These are phyloP conservation scores for Eurotiales sp. DNA, from an alignment of 2,329 filamentous ascomycete species.

Conservation along the genomic window DNA sequence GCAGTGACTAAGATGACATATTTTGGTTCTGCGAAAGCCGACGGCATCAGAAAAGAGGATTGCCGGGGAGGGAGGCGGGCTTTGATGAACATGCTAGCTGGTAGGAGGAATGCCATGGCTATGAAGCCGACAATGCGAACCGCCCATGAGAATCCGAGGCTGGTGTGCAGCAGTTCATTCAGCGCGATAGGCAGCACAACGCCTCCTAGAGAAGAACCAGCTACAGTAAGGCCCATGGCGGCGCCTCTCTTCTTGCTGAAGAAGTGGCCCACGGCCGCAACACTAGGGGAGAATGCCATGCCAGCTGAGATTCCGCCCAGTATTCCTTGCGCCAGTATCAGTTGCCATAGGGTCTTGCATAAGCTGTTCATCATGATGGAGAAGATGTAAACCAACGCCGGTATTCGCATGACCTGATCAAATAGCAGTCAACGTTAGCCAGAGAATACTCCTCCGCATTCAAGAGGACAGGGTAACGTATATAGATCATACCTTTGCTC, in stretches of 20 bases:
- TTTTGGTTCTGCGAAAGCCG: conserved; percentile 20
- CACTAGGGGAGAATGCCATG: conserved; percentile 27
- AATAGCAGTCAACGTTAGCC: no score
- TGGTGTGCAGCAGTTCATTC: conserved; percentile 35
- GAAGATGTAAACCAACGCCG: conserved; percentile 25
- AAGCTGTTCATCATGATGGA: conserved; percentile 36
- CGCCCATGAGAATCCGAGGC: conserved; percentile 61
- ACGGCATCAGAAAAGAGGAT: conserved; percentile 19
- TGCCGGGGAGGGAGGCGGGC: conserved; percentile 29
- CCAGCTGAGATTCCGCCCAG: conserved; percentile 30
- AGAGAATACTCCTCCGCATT: no score
- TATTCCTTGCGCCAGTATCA: conserved; percentile 36
- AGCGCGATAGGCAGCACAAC: conserved; percentile 1
- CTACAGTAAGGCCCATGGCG: conserved; percentile 52
- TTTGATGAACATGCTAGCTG: conserved; percentile 31
- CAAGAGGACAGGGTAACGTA: no score
- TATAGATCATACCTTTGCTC: conserved; percentile 26
- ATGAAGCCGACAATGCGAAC: conserved; percentile 49
- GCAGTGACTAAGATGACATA: conserved; percentile 21
- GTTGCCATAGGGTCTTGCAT: conserved; percentile 34
- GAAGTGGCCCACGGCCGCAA: conserved; percentile 44
- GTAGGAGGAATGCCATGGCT: conserved; percentile 36
- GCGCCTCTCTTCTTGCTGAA: conserved; percentile 51
- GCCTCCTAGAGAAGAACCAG: conserved; percentile 32
- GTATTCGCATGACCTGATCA: no score